Base-by-base conservation (phyloP, 2,329 filamentous ascomycete genomes). In the Ceratocystis diversiconidia region DNA sequence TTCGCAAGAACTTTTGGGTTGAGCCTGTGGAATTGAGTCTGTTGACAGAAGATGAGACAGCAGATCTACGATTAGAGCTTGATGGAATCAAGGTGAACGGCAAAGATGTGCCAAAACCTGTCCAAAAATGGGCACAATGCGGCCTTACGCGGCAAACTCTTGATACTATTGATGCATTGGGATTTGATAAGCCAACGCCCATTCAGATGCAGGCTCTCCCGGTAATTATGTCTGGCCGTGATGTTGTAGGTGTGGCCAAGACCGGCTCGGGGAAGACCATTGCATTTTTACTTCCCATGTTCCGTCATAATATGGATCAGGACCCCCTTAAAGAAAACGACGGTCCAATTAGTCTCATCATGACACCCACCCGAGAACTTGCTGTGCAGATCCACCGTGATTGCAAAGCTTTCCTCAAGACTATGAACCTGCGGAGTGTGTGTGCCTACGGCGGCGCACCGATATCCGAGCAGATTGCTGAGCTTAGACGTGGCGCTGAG, bases 251-350 rank as follows among this genome's bases (percentile, higher is more conserved):
- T 70, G 91, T 99, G 64, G 94, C 94, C 19, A 97, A 97, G 78
- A 99, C 94, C 30, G 94, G 94, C 4, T 97, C 94, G 30, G 94
- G 94, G 73, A 99, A 99, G 78, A 99, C 94, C 0, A 85, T 97
- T 71, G 94, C 94, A 5, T 99, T 97, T 73, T 77, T 96, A 36
- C 82, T 99, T 57, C 94, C 94, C 46, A 96, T 97, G 90, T 96
- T 99, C 74, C 85, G 94, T 65, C 94, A 99, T 74, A 96, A 97
- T 77, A 94, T 92, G 75, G 94, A 97, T 72, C 94, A 99, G 73
- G 81, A 85, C 62, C 85, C 88, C 0, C 78, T 96, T 19, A 89
- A 88, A 71, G 85, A 88, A 55, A 85, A 87, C 68, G 94, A 99
- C 73, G 94, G 94, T 0, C 90, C 94, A 0, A 84, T 99, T 63